phyloP scores from a whole-genome alignment of 352 stramenopile species.

The Pythium plurisporium region DNA sequence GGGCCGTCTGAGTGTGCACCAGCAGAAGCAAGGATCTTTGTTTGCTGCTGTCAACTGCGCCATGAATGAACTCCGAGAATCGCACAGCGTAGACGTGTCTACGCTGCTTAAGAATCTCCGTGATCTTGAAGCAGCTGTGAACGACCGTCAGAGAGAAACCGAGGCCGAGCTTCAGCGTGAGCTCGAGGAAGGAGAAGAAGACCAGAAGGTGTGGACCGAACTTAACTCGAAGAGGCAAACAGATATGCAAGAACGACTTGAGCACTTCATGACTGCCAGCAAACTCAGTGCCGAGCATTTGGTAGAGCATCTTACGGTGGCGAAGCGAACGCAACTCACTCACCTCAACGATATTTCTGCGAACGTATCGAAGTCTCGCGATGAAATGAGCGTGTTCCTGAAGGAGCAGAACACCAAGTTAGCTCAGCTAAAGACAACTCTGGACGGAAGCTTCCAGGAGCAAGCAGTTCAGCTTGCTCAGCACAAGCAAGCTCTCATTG shows the following conservation, averaged over 20 bases:
- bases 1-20: constrained; percentile 38
- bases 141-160: constrained; percentile 6
- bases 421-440: constrained; percentile 14
- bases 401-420: constrained; percentile 25
- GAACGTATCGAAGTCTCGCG: constrained; percentile 21
- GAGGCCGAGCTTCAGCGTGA: constrained; percentile 8
- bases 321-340: constrained; percentile 14
- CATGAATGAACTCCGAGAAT: constrained; percentile 42
- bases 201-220: constrained; percentile 3
- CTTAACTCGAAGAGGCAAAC: constrained; percentile 1
- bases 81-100: constrained; percentile 34
- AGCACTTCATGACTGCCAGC: constrained; percentile 15
- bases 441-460: constrained; percentile 18
- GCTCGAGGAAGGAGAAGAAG: not conserved
- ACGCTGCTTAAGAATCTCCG: constrained; percentile 21
- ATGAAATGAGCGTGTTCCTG: constrained; percentile 27
- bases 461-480: constrained; percentile 16
- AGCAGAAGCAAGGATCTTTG: constrained; percentile 41
- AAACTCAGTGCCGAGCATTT: constrained; percentile 18
- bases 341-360: constrained; percentile 16
- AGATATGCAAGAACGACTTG: constrained; percentile 11
- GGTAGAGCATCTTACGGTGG: constrained; percentile 6
- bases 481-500: constrained; percentile 23
- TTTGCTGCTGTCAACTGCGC: constrained; percentile 38
- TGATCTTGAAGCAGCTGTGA: constrained; percentile 23